Evolutionary conservation across 1,284 basidiomycete genomes (phyloP).

Genomic region (Cerrena zonata): DNA sequence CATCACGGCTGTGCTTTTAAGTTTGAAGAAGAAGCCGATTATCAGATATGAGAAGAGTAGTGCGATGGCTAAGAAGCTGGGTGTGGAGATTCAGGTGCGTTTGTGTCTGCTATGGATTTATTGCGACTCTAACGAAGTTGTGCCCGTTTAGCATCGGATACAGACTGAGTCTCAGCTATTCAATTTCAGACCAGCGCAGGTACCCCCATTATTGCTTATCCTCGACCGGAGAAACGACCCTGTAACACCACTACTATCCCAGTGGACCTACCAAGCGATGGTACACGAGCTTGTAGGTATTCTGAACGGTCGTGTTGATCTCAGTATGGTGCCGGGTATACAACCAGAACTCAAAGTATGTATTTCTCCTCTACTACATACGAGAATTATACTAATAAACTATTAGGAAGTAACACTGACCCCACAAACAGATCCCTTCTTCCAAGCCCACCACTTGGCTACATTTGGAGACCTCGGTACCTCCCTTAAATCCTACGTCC

Average conservation of each 20-base stretch:
- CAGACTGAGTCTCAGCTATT: constrained; percentile 69
- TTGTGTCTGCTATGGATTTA: not conserved
- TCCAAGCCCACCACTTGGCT: constrained; percentile 83
- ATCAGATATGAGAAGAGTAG: constrained; percentile 96
- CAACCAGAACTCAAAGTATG: constrained; percentile 78
- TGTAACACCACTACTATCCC: constrained; percentile 92
- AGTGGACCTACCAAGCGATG: constrained; percentile 99
- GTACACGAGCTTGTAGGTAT: constrained; percentile 95
- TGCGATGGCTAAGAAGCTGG: constrained; percentile 84
- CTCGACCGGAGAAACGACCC: constrained; percentile 94
- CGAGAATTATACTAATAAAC: not conserved
- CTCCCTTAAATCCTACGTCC: constrained; percentile 88
- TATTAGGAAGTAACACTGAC: constrained; percentile 89
- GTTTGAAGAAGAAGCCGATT: constrained; percentile 91
- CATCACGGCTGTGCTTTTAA: constrained; percentile 83
- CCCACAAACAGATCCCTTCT: constrained; percentile 89
- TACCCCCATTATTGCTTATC: constrained; percentile 70
- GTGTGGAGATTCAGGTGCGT: constrained; percentile 75
- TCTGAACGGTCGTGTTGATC: constrained; percentile 86
- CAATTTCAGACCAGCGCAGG: constrained; percentile 73
- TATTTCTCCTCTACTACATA: constrained; percentile 10
- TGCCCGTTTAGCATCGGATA: constrained; percentile 53
- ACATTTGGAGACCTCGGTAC: constrained; percentile 98
- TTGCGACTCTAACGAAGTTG: not conserved
- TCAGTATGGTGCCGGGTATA: constrained; percentile 82